Percentiles rank a stretch among this genome's conserved stretches.
These are phyloP conservation scores for Lablab purpureus DNA, from an alignment of 306 rosid species.

Conservation along the genomic window DNA sequence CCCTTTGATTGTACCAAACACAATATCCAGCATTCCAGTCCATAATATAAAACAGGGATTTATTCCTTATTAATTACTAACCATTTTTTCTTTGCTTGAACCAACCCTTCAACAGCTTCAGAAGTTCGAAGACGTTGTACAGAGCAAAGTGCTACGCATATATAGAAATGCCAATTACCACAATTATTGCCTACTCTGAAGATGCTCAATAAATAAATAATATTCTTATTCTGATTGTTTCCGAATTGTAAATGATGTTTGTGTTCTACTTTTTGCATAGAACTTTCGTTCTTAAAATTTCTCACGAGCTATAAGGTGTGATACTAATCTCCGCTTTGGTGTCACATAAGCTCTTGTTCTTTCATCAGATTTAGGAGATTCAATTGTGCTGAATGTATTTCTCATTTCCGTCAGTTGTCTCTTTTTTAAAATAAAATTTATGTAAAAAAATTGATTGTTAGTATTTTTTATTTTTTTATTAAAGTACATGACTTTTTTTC, in stretches of 20 bases:
- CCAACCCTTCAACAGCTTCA: slow-evolving; percentile 17
- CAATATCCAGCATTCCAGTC: slow-evolving; percentile 51
- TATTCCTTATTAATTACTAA: slow-evolving; percentile 43
- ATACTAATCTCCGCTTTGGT: not conserved
- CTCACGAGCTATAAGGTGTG: not conserved
- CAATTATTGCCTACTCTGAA: not conserved
- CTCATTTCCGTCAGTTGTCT: no score
- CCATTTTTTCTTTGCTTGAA: slow-evolving; percentile 23
- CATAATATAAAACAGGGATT: slow-evolving; percentile 38
- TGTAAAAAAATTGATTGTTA: no score
- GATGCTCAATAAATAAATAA: slow-evolving; percentile 31
- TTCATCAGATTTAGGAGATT: slow-evolving; percentile 7
- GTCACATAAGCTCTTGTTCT: not conserved
- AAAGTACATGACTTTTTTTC: not conserved
- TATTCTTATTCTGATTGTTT: slow-evolving; percentile 15
- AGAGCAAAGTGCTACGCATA: slow-evolving; percentile 24
- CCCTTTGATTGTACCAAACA: slow-evolving; percentile 91
- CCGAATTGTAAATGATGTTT: slow-evolving; percentile 39
- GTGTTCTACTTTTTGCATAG: not conserved
- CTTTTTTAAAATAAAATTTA: no score
- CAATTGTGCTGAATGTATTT: not conserved
- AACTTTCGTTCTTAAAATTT: not conserved
- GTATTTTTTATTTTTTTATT: not conserved
- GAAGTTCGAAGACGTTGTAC: slow-evolving; percentile 37
- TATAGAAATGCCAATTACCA: slow-evolving; percentile 9